Evolutionary conservation across 176 grass and related monocot genomes (phyloP), one percentile per base, ranked within the genome.

Genomic region (sorghum (Sorghum bicolor)): DNA sequence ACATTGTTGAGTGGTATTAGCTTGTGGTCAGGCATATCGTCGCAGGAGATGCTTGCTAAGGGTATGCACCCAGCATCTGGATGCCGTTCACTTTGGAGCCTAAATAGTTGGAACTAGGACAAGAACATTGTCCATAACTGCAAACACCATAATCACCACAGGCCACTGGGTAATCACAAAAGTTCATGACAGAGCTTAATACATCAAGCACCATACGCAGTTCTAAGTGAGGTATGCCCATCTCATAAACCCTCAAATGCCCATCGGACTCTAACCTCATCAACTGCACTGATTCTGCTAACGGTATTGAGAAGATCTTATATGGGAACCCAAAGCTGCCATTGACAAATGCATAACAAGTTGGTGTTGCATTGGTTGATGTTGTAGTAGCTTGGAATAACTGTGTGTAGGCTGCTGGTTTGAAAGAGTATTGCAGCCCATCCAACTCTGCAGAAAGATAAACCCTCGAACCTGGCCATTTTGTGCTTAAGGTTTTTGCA

Each of bases 101-200:
- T 63, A 61, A 83, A 74, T 78, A 73, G 68, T 24, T 74, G 53
- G 58, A 70, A 79, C 48, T 86, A 43, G 80, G 75, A 79, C 70
- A 83, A 44, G 28, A 74, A 61, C 85, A 87, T 26, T 71, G 67
- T 0, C 76, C 64, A 34, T 41, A 2, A 25, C 13, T 87, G 85
- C 89, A 91, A 36, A 91, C 69, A 67, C 85, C 67, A 16, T 70
- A 82, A 13, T 64, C 74, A 15, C 85, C 89, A n/a, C 85, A 91
- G 1, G 57, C 70, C 12, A 80, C 7, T 6, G 89, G 85, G 55
- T 87, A 87, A 30, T 90, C 64, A 8, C 88, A 90, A 2, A 47
- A 71, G 52, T 50, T 58, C 58, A 68, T 78, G 30, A 33, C 14
- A 15, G 0, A 1, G 6, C 8, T 71, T 30, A 86, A 53, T 14